A percentile compares a stretch with the other conserved stretches of the same genome.
These are phyloP conservation scores for Cryphonectria carpinicola DNA, from an alignment of 2,329 filamentous ascomycete genomes.

Conservation along the genomic window DNA sequence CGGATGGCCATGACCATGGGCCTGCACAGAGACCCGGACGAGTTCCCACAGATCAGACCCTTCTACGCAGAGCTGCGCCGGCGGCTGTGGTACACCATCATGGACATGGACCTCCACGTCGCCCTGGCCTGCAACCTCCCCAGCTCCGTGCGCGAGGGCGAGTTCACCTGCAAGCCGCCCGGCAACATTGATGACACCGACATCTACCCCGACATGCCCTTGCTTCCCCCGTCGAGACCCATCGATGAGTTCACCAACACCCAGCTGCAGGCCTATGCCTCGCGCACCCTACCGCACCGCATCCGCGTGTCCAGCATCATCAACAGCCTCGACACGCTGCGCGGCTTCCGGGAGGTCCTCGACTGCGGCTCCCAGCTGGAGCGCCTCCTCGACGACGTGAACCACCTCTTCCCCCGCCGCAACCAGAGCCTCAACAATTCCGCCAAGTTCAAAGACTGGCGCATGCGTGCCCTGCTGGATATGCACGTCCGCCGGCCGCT, in stretches of 20 bases:
- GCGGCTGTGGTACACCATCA: constrained; percentile 60
- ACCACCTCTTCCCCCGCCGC: constrained; percentile 53
- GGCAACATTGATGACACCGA: constrained; percentile 58
- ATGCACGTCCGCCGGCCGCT: constrained; percentile 58
- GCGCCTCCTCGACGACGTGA: constrained; percentile 57
- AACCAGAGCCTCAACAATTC: constrained; percentile 46
- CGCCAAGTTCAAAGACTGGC: constrained; percentile 55
- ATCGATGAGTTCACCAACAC: constrained; percentile 57
- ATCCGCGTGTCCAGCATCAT: constrained; percentile 55
- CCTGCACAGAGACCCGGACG: constrained; percentile 59
- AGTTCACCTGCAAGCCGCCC: constrained; percentile 57
- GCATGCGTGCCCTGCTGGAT: constrained; percentile 54
- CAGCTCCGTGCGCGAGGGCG: constrained; percentile 54
- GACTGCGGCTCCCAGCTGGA: constrained; percentile 59
- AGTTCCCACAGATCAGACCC: constrained; percentile 53
- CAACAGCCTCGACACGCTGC: constrained; percentile 54
- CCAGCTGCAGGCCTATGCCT: constrained; percentile 58
- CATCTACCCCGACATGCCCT: constrained; percentile 50
- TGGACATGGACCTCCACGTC: constrained; percentile 60
- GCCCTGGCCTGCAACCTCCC: constrained; percentile 58
- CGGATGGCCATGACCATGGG: constrained; percentile 65
- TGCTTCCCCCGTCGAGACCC: constrained; percentile 53
- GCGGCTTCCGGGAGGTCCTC: constrained; percentile 57
- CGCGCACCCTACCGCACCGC: constrained; percentile 53
- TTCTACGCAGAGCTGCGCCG: constrained; percentile 58